Percentiles rank a stretch among this genome's conserved stretches.
phyloP scores from a whole-genome alignment of 345 rosid species.

The Barbarea vulgaris region DNA sequence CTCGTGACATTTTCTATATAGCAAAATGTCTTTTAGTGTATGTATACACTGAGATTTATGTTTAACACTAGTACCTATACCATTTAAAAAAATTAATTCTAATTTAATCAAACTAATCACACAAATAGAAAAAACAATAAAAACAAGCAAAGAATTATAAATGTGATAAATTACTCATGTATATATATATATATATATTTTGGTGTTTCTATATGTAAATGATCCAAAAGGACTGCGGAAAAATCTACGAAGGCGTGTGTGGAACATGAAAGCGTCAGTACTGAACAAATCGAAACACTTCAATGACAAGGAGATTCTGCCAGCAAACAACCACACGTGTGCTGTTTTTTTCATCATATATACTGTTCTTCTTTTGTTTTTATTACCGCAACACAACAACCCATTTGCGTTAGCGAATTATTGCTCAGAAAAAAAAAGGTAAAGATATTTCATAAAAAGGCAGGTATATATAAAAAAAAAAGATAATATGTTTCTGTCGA shows the following conservation, averaged over 20 bases:
- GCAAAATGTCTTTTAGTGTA: conserved; percentile 2
- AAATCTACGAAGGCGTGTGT: conserved; percentile 39
- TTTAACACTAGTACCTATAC: neutral
- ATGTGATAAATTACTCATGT: neutral
- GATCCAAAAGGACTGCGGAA: conserved; percentile 26
- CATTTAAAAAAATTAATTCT: neutral
- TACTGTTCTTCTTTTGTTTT: conserved; percentile 17
- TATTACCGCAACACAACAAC: conserved; percentile 12
- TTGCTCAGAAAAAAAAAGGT: neutral
- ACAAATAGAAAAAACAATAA: neutral
- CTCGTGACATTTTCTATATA: conserved; percentile 7
- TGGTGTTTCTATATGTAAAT: neutral
- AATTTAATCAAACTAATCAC: neutral
- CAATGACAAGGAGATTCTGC: conserved; percentile 39
- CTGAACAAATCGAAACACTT: conserved; percentile 30
- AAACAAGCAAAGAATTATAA: neutral
- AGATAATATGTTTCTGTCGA: conserved; percentile 18
- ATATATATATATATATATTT: neutral
- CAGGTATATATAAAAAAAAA: neutral
- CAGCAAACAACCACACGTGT: conserved; percentile 41
- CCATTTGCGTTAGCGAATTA: conserved; percentile 6
- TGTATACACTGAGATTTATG: conserved; percentile 14
- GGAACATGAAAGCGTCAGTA: conserved; percentile 39
- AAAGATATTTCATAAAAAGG: neutral
- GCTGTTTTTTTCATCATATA: conserved; percentile 29